Evolutionary conservation across 1,284 basidiomycete species (phyloP).

Genomic region (Porogramme epimiltina): DNA sequence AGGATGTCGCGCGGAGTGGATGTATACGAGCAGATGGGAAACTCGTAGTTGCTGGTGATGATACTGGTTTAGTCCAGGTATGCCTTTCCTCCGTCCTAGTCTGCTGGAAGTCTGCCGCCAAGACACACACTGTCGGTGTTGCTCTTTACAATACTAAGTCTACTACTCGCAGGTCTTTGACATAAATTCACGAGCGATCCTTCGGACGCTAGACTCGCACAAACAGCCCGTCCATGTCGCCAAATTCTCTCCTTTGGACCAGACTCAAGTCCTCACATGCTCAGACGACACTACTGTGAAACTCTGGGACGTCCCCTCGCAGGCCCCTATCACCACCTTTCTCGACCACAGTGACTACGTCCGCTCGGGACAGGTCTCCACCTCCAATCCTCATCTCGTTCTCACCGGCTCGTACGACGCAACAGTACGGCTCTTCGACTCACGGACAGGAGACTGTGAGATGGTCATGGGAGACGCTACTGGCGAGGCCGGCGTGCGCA

Average conservation of each 20-base stretch:
- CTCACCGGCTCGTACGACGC: slow-evolving; percentile 96
- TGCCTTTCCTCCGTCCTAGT: slow-evolving; percentile 13
- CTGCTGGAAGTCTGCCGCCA: background rate
- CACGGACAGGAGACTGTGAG: slow-evolving; percentile 78
- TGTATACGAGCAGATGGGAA: slow-evolving; percentile 92
- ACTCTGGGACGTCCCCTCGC: slow-evolving; percentile 95
- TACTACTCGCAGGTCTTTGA: slow-evolving; percentile 79
- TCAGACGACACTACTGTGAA: slow-evolving; percentile 96
- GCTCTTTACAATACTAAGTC: background rate
- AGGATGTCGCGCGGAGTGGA: slow-evolving; percentile 91
- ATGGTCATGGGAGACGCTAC: slow-evolving; percentile 75
- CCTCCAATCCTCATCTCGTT: slow-evolving; percentile 82
- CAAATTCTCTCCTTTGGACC: slow-evolving; percentile 83
- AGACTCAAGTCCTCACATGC: slow-evolving; percentile 88
- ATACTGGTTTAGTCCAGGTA: slow-evolving; percentile 91
- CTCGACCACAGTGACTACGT: slow-evolving; percentile 93
- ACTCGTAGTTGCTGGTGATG: slow-evolving; percentile 93
- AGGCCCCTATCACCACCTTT: slow-evolving; percentile 81
- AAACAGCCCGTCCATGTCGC: slow-evolving; percentile 95
- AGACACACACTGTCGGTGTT: background rate
- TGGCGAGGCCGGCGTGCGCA: slow-evolving; percentile 38
- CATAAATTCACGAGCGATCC: slow-evolving; percentile 90
- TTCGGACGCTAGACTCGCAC: slow-evolving; percentile 90
- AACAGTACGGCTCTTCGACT: slow-evolving; percentile 89
- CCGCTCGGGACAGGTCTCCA: slow-evolving; percentile 86